phyloP scores from a whole-genome alignment of 2,329 filamentous ascomycete species.

The Diaporthe eres region DNA sequence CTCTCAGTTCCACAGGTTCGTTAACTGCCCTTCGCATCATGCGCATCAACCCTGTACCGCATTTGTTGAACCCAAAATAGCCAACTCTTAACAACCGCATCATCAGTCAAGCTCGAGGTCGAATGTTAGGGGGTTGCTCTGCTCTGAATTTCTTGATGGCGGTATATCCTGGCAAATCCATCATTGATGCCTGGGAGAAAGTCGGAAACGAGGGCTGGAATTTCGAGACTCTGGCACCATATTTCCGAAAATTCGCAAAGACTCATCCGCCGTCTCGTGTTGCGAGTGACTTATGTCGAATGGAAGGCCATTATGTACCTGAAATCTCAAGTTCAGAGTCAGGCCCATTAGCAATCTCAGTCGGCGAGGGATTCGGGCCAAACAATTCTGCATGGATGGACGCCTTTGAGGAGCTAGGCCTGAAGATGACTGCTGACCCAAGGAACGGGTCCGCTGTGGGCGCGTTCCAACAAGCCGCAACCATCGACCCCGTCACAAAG shows the following conservation, averaged over 20 bases:
- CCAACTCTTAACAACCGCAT: constrained; percentile 49
- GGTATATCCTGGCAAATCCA: constrained; percentile 45
- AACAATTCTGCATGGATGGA: constrained; percentile 55
- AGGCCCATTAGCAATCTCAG: constrained; percentile 54
- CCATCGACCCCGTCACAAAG: constrained; percentile 38
- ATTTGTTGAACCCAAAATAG: constrained; percentile 40
- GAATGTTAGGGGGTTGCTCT: constrained; percentile 51
- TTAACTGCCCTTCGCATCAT: not conserved
- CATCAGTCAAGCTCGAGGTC: constrained; percentile 51
- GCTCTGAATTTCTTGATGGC: constrained; percentile 48
- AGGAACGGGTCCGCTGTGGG: constrained; percentile 32
- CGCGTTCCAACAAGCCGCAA: constrained; percentile 33
- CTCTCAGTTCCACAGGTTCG: constrained; percentile 52
- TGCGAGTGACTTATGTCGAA: not conserved
- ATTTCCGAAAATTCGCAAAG: constrained; percentile 52
- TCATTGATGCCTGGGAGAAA: constrained; percentile 48
- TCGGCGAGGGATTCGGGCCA: constrained; percentile 50
- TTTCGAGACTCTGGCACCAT: constrained; percentile 49
- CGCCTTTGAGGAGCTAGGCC: constrained; percentile 48
- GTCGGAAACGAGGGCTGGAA: constrained; percentile 49
- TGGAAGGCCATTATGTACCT: not conserved
- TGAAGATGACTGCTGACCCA: constrained; percentile 29
- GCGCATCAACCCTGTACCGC: not conserved
- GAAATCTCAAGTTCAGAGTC: constrained; percentile 45
- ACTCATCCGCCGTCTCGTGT: constrained; percentile 43